Conservation (phyloP, 306 rosid genomes). For the Cicer chorassanicum region DNA sequence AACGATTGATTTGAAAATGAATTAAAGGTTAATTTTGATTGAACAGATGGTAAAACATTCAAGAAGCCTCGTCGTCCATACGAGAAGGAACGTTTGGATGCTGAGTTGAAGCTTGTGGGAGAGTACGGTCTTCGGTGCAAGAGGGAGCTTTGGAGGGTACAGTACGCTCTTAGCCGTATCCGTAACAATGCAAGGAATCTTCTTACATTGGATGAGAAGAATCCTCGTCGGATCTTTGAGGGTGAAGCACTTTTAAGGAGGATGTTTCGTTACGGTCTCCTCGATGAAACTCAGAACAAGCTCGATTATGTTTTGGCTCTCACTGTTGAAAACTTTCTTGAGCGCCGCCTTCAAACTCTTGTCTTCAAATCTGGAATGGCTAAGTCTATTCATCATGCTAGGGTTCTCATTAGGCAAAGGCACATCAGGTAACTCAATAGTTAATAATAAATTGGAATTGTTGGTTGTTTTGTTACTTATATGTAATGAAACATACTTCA, state of each 20-base stretch:
- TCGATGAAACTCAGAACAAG: slow-evolving; percentile 71
- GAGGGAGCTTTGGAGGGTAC: slow-evolving; percentile 75
- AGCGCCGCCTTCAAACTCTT: slow-evolving; percentile 70
- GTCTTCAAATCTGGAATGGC: slow-evolving; percentile 75
- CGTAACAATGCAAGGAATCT: slow-evolving; percentile 66
- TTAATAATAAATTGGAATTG: too few species aligned
- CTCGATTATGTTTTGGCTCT: slow-evolving; percentile 72
- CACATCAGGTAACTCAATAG: slow-evolving; percentile 53
- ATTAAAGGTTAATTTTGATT: not conserved
- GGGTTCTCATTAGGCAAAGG: slow-evolving; percentile 70
- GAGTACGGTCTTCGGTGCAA: slow-evolving; percentile 74
- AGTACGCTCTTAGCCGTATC: slow-evolving; percentile 66
- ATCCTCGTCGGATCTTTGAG: slow-evolving; percentile 69
- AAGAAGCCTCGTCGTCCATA: slow-evolving; percentile 82
- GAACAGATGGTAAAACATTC: slow-evolving; percentile 71
- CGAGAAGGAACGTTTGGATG: slow-evolving; percentile 78
- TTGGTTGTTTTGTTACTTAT: too few species aligned
- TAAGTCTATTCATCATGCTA: slow-evolving; percentile 70
- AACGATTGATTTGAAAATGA: not conserved
- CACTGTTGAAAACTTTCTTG: slow-evolving; percentile 70
- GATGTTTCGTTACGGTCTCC: slow-evolving; percentile 64
- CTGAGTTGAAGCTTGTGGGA: slow-evolving; percentile 66
- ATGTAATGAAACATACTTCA: too few species aligned
- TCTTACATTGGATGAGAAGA: slow-evolving; percentile 69
- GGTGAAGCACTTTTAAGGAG: slow-evolving; percentile 69